Evolutionary conservation across 306 rosid species (phyloP), one percentile per base, ranked within the genome.

Genomic region (Inga oerstediana): DNA sequence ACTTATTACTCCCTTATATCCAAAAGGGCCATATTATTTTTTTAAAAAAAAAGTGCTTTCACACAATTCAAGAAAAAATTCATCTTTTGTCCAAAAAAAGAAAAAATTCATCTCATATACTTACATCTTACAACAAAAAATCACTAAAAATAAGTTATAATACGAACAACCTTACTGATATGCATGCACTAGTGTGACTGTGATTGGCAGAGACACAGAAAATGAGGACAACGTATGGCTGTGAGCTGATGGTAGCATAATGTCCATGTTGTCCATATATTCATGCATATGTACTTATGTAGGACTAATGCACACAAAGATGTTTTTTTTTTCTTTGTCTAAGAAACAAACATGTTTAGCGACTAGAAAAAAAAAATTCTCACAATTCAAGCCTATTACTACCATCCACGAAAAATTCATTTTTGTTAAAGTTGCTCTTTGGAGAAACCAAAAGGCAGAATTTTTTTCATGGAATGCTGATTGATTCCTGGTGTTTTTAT

Each of bases 391-490:
- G 43, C 71, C 71, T 65, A 15, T 27, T 27, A 27, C n/a, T 48
- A 49, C 54, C 14, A 49, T 10, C 39, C 71, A 32, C 71, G 11
- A 32, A 65, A 65, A 7, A 65, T 49, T 10, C 52, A 4, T 32
- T 65, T 65, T 39, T 59, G 30, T n/a, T 7, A 34, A 32, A 32
- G 41, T 65, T 32, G 71, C 43, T 65, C 71, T 45, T 43, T 44
- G 56, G 76, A 72, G 58, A 44, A 72, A 72, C 77, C 62, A 27
- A 74, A 74, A 74, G 44, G 77, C 77, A 74, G 62, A 66, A 82
- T 45, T 86, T 86, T 64, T 83, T 83, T 54, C 80, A 22, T 70
- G 74, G 51, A 34, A 27, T 69, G 37, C 76, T 35, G 82, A 76
- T 83, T 83, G 73, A 52, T 54, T 27, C 35, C 37, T 27, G 37